Evolutionary conservation across 2,329 filamentous ascomycete genomes (phyloP), one percentile per base, ranked within the genome.

Genomic region (Ceratocystis papillata): DNA sequence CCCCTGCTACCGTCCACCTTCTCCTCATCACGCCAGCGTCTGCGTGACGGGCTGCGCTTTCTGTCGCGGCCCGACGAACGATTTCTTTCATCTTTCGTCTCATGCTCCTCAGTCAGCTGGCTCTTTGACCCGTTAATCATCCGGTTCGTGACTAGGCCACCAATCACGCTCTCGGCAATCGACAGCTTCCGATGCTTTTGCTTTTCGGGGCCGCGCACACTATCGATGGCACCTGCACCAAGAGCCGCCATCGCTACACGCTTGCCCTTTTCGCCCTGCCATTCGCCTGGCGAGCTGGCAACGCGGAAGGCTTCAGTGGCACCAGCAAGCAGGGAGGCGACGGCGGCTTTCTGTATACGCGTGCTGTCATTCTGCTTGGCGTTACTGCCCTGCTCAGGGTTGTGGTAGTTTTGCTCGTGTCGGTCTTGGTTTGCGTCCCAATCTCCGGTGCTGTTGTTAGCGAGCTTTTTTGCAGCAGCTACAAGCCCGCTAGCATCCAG

Each of bases 221-320:
- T 85, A 74, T 96, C 90, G 68, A 96, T 88, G 67, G 90, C 89
- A 70, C 89, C 93, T 68, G 93, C 91, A 76, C 90, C 88, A 30
- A 84, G 82, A 30, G 93, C 93, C 61, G 91, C 92, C 25, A 93
- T 96, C 62, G 96, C 82, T 68, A 97, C 84, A 64, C 93, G 90
- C 79, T 91, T 94, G 70, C 91, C 90, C 77, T 96, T 96, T 69
- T 89, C 88, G 46, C 92, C 93, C 69, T 87, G 88, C 91, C 92
- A 96, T 55, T 87, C 84, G 65, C 93, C 93, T 1, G 90, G 88
- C 69, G 94, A 88, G 72, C 93, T 96, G 74, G 92, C 87, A 66
- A 91, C 87, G 69, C 90, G 87, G 80, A 96, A 96, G 53, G 93
- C 93, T 76, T 96, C 92, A 65, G 91, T 88, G 50, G 92, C 93